Base-by-base conservation (phyloP, 2,329 filamentous ascomycete species). In the Cryoendolithus antarcticus region DNA sequence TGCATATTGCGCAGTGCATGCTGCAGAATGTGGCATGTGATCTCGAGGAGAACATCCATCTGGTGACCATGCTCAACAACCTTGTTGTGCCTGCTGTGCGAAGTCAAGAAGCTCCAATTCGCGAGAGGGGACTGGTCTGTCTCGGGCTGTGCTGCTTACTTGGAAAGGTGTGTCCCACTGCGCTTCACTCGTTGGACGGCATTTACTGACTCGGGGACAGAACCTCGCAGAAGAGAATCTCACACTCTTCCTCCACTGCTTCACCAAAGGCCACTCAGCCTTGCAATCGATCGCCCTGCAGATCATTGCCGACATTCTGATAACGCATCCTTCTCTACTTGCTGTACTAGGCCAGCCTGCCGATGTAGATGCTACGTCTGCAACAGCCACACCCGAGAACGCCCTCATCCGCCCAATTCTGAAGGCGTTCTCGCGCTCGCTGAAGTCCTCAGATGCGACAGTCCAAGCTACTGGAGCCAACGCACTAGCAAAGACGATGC, bases 41-140 rank as follows among this genome's bases (percentile, higher is more conserved):
- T 53, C 69, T 96, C 30, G 86, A 95, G 61, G 75, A 88, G 49
- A 94, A 94, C 57, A 79, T 82, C 41, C 82, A 93, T 55, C 66
- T 96, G n/a, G 85, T 93, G 3, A 84, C 84, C n/a, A 95, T 96
- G 82, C 71, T 98, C 36, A 96, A 98, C 67, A 96, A 91, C 48
- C 73, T 98, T 6, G 85, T 98, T 32, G 86, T 98, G 2, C 91
- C 91, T 5, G 91, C 91, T 21, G 89, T 98, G 10, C 80, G 89
- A 48, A 91, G 83, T 54, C 86, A 94, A 51, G 88, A 96, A 57
- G 84, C 86, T 4, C 86, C 88, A 1, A 86, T 98, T 33, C 77
- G 91, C 45, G 91, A 98, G 62, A 76, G 86, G 41, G 91, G 91
- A 11, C 69, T 98, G 9, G 71, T 93, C 12, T 96, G 89, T 53